These are phyloP conservation scores for Westerdykella aurantiaca DNA, from an alignment of 2,329 filamentous ascomycete species.

Conservation along the genomic window DNA sequence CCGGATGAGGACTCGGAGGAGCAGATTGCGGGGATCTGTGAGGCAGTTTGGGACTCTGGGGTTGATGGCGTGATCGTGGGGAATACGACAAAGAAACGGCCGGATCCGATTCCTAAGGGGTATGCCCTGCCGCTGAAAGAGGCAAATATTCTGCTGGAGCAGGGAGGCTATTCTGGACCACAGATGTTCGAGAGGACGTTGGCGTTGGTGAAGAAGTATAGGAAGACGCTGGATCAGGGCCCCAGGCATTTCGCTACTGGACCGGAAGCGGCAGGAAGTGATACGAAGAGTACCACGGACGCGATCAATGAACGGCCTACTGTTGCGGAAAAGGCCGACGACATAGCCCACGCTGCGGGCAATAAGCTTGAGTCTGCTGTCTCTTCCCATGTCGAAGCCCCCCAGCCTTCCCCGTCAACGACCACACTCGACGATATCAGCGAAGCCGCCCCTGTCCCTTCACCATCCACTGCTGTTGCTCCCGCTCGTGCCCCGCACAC, in stretches of 20 bases:
- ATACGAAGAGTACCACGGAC: too few relatives aligned
- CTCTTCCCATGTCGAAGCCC: not conserved
- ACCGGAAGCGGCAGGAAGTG: too few relatives aligned
- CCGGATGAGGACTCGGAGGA: slow-evolving; percentile 85
- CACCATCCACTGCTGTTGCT: slow-evolving; percentile 13
- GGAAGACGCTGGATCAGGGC: slow-evolving; percentile 46
- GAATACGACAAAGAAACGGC: slow-evolving; percentile 86
- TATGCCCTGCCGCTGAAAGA: slow-evolving; percentile 62
- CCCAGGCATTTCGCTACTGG: slow-evolving; percentile 23
- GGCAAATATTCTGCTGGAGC: slow-evolving; percentile 62
- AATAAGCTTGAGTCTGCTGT: too few relatives aligned
- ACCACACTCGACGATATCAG: slow-evolving; percentile 27
- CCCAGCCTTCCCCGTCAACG: slow-evolving; percentile 14
- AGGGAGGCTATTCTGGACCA: slow-evolving; percentile 86
- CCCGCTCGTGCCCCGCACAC: slow-evolving; percentile 22
- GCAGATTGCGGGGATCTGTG: slow-evolving; percentile 82
- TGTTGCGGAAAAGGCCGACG: too few relatives aligned
- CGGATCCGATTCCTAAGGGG: slow-evolving; percentile 62
- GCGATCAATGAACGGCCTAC: too few relatives aligned
- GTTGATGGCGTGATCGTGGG: slow-evolving; percentile 95
- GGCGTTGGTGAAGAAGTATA: slow-evolving; percentile 72
- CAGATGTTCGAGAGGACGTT: slow-evolving; percentile 79
- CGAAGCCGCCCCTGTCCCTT: slow-evolving; percentile 23
- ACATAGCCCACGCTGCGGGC: too few relatives aligned
- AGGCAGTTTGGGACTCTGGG: slow-evolving; percentile 56